Percentiles rank a stretch among this genome's conserved stretches.
phyloP scores from a whole-genome alignment of 495 filamentous ascomycete species.

The Pyrenula aspistea region DNA sequence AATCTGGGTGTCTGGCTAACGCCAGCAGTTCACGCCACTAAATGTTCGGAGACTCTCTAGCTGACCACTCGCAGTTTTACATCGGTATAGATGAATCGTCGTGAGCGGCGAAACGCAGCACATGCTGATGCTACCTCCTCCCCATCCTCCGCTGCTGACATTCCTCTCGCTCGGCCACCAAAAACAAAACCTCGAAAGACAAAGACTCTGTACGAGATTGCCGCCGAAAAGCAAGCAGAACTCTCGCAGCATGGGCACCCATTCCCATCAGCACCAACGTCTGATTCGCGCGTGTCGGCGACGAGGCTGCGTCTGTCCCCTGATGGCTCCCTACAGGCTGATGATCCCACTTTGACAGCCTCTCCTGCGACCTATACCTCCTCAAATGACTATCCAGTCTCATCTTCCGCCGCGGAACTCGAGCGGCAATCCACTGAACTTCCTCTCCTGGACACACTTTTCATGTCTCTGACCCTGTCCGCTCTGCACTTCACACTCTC shows the following conservation, averaged over 20 bases:
- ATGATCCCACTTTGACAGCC: conserved; percentile 5
- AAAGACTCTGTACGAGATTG: conserved; percentile 40
- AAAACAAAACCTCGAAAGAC: conserved; percentile 14
- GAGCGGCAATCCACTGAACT: conserved; percentile 2
- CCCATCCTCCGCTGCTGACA: neutral
- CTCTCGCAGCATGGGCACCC: conserved; percentile 8
- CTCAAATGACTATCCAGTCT: conserved; percentile 8
- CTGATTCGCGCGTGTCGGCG: conserved; percentile 4
- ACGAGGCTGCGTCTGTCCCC: conserved; percentile 27
- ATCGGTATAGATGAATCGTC: neutral
- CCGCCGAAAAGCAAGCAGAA: conserved; percentile 31
- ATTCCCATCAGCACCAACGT: neutral
- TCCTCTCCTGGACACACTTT: conserved; percentile 32
- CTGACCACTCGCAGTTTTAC: no score
- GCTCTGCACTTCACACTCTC: conserved; percentile 83
- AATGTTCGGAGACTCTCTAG: no score
- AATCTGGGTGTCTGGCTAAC: no score
- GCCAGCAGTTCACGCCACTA: no score
- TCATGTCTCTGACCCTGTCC: conserved; percentile 52
- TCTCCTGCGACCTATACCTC: conserved; percentile 4
- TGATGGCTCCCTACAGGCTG: conserved; percentile 17
- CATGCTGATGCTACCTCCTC: neutral
- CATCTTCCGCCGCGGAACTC: conserved; percentile 4
- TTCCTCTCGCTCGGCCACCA: conserved; percentile 25
- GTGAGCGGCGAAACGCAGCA: neutral